Conservation (phyloP, 768 basidiomycete species). For the Rhodotorula sphaerocarpa region DNA sequence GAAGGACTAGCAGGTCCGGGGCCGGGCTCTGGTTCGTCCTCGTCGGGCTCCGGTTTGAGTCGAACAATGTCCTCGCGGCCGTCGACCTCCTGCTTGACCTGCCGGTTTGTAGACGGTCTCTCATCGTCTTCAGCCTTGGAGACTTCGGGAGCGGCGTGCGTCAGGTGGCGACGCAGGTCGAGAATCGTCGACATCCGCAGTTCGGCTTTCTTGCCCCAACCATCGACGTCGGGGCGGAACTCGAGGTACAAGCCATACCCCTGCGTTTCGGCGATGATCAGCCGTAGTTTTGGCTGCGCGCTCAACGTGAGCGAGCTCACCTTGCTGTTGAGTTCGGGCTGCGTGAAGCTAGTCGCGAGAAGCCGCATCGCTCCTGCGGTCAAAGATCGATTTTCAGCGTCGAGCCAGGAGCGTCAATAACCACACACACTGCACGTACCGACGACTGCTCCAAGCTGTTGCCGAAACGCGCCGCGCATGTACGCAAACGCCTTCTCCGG, state of each 20-base stretch:
- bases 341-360: constrained; percentile 43
- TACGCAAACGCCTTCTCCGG: constrained; percentile 70
- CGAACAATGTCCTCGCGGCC: neutral
- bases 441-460: constrained; percentile 66
- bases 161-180: constrained; percentile 40
- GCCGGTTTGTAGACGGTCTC: neutral
- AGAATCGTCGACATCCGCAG: constrained; percentile 64
- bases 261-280: constrained; percentile 30
- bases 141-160: constrained; percentile 1
- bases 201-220: constrained; percentile 75
- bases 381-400: no score
- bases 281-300: constrained; percentile 39
- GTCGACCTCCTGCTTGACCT: constrained; percentile 5
- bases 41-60: neutral
- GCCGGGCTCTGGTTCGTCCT: neutral
- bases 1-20: neutral
- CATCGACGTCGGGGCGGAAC: constrained; percentile 68
- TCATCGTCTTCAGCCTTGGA: neutral
- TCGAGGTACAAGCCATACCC: constrained; percentile 77
- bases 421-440: no score
- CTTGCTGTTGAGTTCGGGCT: constrained; percentile 43
- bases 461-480: constrained; percentile 67
- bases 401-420: no score
- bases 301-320: neutral
- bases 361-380: constrained; percentile 41